Evolutionary conservation across 345 rosid genomes (phyloP).

Genomic region (Sisymbrium irio): DNA sequence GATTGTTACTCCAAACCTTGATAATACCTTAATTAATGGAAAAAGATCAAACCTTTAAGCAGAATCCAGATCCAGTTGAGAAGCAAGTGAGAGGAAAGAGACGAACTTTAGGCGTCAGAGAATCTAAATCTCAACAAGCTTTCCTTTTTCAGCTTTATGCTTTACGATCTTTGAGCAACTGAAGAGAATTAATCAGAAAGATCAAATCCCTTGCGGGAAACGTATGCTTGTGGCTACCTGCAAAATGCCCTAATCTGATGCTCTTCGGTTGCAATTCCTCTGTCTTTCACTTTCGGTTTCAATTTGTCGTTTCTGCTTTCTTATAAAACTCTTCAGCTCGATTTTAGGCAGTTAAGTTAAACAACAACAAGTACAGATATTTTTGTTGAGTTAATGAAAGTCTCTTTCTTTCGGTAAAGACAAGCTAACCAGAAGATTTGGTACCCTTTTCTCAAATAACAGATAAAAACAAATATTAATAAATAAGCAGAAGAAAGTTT

Average conservation of each 20-base stretch:
- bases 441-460: not conserved
- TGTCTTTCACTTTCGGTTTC: not conserved
- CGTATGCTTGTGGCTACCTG: not conserved
- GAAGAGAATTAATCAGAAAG: not conserved
- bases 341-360: slow-evolving; percentile 1
- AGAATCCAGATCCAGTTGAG: slow-evolving; percentile 15
- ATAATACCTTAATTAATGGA: not conserved
- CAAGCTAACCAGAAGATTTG: slow-evolving; percentile 5
- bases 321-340: not conserved
- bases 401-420: not conserved
- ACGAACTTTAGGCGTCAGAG: slow-evolving; percentile 10
- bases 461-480: no score
- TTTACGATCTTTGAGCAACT: not conserved
- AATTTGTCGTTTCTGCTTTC: not conserved
- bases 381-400: not conserved
- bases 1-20: not conserved
- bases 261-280: slow-evolving; percentile 3
- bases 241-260: not conserved
- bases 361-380: not conserved
- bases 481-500: not conserved
- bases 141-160: slow-evolving; percentile 3
- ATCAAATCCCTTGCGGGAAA: not conserved
- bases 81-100: not conserved
- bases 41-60: slow-evolving; percentile 16
- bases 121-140: slow-evolving; percentile 15